phyloP scores from a whole-genome alignment of 345 rosid species.

The Viola odorata region DNA sequence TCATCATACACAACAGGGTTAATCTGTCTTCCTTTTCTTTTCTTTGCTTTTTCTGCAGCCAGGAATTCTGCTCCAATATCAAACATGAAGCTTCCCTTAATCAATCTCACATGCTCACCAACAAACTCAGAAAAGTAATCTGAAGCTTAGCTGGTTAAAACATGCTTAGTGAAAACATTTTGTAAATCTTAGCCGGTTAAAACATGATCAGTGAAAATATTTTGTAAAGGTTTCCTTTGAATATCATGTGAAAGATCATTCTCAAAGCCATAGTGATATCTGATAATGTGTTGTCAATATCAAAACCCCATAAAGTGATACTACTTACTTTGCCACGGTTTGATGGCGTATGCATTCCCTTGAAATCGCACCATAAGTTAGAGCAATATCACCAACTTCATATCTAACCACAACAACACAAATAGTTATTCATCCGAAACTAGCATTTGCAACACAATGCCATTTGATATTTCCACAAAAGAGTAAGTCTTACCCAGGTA shows the following conservation, averaged over 20 bases:
- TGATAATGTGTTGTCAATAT: too few relatives aligned
- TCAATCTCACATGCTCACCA: neutral
- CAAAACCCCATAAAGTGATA: neutral
- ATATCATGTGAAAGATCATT: too few relatives aligned
- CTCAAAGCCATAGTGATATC: too few relatives aligned
- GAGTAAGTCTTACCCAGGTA: constrained; percentile 29
- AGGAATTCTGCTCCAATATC: neutral
- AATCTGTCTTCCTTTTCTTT: too few relatives aligned
- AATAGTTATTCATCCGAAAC: neutral
- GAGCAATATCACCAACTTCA: constrained; percentile 34
- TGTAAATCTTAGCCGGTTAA: too few relatives aligned
- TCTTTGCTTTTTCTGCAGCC: neutral
- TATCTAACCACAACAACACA: constrained; percentile 22
- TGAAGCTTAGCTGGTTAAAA: neutral
- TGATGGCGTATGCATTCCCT: constrained; percentile 57
- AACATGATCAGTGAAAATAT: too few relatives aligned
- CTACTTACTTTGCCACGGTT: constrained; percentile 33
- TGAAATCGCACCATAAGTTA: constrained; percentile 39
- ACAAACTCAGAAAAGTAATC: neutral
- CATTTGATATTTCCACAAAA: neutral
- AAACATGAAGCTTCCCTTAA: neutral
- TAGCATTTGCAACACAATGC: neutral
- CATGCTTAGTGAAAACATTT: neutral
- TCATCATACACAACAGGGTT: too few relatives aligned
- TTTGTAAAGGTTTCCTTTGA: too few relatives aligned